A percentile compares a stretch with the other conserved stretches of the same genome.
Conservation (phyloP, 73 alveolate species). For the Paramecium sexaurelia region DNA sequence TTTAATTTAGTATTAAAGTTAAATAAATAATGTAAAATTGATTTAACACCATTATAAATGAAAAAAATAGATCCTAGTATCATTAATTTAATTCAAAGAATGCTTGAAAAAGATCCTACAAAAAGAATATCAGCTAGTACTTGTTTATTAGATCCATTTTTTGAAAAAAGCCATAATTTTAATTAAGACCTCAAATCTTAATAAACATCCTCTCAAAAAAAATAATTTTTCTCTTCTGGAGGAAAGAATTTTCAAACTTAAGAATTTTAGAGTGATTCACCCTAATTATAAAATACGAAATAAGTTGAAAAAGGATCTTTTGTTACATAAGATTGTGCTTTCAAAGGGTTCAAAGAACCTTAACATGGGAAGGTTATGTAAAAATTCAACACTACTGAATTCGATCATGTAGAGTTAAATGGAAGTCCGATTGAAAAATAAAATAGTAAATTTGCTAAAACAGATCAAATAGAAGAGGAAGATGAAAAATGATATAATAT, state of each 20-base stretch:
- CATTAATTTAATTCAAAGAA: conserved; percentile 8
- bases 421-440: background rate
- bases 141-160: conserved; percentile 11
- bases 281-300: background rate
- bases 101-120: conserved; percentile 43
- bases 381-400: conserved; percentile 48
- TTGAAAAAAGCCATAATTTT: background rate
- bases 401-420: background rate
- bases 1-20: conserved; percentile 60
- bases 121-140: conserved; percentile 7
- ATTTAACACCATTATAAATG: conserved; percentile 49
- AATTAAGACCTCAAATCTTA: background rate
- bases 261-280: background rate
- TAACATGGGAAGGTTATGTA: background rate
- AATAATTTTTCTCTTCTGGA: background rate
- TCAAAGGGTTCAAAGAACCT: conserved; percentile 22
- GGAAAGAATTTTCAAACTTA: background rate
- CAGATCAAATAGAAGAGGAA: conserved; percentile 39
- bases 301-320: conserved; percentile 9
- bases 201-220: background rate
- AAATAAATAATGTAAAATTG: conserved; percentile 61
- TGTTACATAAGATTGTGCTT: conserved; percentile 29
- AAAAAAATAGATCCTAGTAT: conserved; percentile 33
- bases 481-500: conserved; percentile 23
- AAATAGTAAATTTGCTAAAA: background rate